Conservation (phyloP, 805 yeast species). For the Cyberlindnera suaveolens region DNA sequence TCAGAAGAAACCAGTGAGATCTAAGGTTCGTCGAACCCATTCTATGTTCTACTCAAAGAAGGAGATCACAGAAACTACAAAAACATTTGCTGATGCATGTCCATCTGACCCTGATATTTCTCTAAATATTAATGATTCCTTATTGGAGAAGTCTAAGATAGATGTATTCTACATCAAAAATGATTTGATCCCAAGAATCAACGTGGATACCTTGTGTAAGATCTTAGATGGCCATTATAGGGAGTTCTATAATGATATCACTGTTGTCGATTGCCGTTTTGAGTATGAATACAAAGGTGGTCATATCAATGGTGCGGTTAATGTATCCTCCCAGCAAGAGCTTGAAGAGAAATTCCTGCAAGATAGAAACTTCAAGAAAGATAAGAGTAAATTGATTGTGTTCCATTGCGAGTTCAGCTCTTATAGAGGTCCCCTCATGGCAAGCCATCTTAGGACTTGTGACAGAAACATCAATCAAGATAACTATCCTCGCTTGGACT, state of each 20-base stretch:
- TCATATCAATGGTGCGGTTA: slow-evolving; percentile 79
- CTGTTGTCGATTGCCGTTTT: slow-evolving; percentile 83
- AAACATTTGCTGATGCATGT: slow-evolving; percentile 23
- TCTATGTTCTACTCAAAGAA: slow-evolving; percentile 61
- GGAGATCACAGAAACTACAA: slow-evolving; percentile 35
- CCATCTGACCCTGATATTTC: slow-evolving; percentile 2
- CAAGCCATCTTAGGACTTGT: slow-evolving; percentile 72
- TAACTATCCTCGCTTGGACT: slow-evolving; percentile 72
- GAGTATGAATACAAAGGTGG: slow-evolving; percentile 92
- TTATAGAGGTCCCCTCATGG: slow-evolving; percentile 92
- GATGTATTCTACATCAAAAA: slow-evolving; percentile 39
- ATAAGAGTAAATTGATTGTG: slow-evolving; percentile 45
- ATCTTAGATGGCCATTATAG: slow-evolving; percentile 52
- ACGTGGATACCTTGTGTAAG: slow-evolving; percentile 48
- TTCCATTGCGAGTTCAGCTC: slow-evolving; percentile 96
- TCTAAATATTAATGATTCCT: slow-evolving; percentile 14
- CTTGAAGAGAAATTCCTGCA: slow-evolving; percentile 52
- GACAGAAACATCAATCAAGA: slow-evolving; percentile 73
- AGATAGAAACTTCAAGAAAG: slow-evolving; percentile 13
- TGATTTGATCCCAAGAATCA: slow-evolving; percentile 68
- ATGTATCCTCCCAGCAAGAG: slow-evolving; percentile 63
- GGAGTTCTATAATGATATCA: slow-evolving; percentile 34
- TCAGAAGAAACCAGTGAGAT: slow-evolving; percentile 26
- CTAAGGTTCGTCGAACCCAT: slow-evolving; percentile 53
- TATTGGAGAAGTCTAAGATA: slow-evolving; percentile 28